These are phyloP conservation scores for Plasmodium billcollinsi DNA, from an alignment of 169 alveolate genomes.

Conservation along the genomic window DNA sequence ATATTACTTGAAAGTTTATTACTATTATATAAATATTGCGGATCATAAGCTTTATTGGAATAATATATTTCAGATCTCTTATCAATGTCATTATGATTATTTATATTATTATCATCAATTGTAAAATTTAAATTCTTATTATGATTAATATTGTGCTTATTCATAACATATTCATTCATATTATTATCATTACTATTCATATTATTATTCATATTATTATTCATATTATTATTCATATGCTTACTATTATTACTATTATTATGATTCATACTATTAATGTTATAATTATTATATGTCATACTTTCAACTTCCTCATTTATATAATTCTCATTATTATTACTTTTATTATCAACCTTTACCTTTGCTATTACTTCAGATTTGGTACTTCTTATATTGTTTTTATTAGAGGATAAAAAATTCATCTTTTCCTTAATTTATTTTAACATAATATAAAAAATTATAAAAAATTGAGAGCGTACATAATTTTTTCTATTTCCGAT, in stretches of 20 bases:
- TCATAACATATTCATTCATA: no score
- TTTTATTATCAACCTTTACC: neutral
- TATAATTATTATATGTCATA: no score
- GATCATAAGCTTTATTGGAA: slow-evolving; percentile 32
- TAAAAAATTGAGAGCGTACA: no score
- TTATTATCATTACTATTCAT: neutral
- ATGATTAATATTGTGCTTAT: neutral
- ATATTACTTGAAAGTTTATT: slow-evolving; percentile 32
- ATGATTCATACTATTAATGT: neutral
- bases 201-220: neutral
- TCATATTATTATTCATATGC: no score
- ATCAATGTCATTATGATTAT: slow-evolving; percentile 20
- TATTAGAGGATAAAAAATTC: slow-evolving; percentile 49
- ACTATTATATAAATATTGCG: slow-evolving; percentile 30
- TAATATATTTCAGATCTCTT: slow-evolving; percentile 37
- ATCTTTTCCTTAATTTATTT: slow-evolving; percentile 17
- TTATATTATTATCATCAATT: slow-evolving; percentile 22
- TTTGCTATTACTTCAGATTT: slow-evolving; percentile 69
- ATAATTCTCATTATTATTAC: neutral
- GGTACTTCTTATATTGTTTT: slow-evolving; percentile 57
- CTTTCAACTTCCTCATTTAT: no score
- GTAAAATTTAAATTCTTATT: slow-evolving; percentile 1
- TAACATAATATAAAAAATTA: neutral
- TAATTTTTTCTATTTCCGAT: no score
- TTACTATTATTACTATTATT: slow-evolving; percentile 17